These are phyloP conservation scores for Sporobolomyces pararoseus DNA, from an alignment of 768 basidiomycete species.

Conservation along the genomic window DNA sequence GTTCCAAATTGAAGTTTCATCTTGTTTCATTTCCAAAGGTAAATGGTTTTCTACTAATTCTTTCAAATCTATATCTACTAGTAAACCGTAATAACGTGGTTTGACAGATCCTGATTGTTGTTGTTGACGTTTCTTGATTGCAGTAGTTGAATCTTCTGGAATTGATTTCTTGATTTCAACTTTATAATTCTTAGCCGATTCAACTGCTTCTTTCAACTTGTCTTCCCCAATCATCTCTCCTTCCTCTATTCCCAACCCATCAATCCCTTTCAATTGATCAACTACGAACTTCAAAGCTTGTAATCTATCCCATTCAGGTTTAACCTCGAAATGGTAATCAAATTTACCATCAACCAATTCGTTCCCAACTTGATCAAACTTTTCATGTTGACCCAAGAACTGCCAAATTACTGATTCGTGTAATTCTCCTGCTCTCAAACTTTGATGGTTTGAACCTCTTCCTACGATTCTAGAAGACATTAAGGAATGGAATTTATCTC, in stretches of 20 bases:
- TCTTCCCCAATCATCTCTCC: conserved; percentile 50
- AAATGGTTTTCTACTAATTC: conserved; percentile 55
- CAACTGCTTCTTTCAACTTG: conserved; percentile 52
- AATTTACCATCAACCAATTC: conserved; percentile 49
- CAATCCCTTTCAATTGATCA: conserved; percentile 57
- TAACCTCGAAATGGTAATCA: conserved; percentile 66
- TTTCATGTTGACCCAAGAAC: conserved; percentile 66
- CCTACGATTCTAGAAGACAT: conserved; percentile 68
- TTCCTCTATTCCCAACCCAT: conserved; percentile 52
- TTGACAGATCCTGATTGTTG: conserved; percentile 37
- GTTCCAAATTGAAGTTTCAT: conserved; percentile 47
- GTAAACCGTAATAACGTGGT: conserved; percentile 72
- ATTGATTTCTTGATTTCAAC: conserved; percentile 20
- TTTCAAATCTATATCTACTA: conserved; percentile 67
- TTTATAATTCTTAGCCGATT: conserved; percentile 39
- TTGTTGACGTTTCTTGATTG: conserved; percentile 24
- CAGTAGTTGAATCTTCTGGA: neutral
- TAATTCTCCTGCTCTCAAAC: conserved; percentile 61
- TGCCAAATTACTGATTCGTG: conserved; percentile 80
- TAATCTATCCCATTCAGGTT: conserved; percentile 58
- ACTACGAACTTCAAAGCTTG: conserved; percentile 60
- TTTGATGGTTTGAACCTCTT: conserved; percentile 81
- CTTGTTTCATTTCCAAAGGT: conserved; percentile 45
- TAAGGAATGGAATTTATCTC: conserved; percentile 64
- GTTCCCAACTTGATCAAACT: conserved; percentile 60